Percentiles rank a stretch among this genome's conserved stretches.
Evolutionary conservation across 2,329 filamentous ascomycete genomes (phyloP).

Genomic region (Paraconiothyrium brasiliense): DNA sequence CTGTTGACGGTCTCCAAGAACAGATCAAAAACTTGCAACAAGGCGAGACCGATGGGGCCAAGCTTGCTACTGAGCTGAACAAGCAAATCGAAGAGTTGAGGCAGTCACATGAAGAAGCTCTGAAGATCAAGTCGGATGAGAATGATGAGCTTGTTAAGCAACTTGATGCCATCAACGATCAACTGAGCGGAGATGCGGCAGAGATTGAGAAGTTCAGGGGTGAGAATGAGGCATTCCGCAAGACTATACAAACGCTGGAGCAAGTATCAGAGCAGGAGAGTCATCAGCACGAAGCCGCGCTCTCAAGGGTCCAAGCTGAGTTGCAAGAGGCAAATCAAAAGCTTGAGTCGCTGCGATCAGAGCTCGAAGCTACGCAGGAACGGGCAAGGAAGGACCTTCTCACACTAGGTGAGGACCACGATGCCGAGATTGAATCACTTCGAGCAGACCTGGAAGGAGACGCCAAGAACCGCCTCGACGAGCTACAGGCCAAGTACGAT

Average conservation of each 20-base stretch:
- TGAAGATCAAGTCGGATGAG: conserved; percentile 41
- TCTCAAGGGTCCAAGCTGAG: conserved; percentile 37
- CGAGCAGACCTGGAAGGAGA: conserved; percentile 48
- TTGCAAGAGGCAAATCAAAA: conserved; percentile 39
- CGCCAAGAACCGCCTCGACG: conserved; percentile 44
- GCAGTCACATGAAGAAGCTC: conserved; percentile 39
- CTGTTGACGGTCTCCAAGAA: conserved; percentile 45
- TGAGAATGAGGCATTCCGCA: conserved; percentile 40
- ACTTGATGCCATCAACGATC: conserved; percentile 46
- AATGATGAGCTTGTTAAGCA: conserved; percentile 46
- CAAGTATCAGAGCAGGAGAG: conserved; percentile 39
- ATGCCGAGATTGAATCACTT: conserved; percentile 46
- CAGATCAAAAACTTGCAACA: conserved; percentile 45
- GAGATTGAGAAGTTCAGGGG: conserved; percentile 39
- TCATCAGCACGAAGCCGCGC: conserved; percentile 34
- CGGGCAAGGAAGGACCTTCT: conserved; percentile 41
- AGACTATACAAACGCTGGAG: conserved; percentile 46
- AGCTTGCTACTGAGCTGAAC: conserved; percentile 41
- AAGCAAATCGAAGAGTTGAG: conserved; percentile 44
- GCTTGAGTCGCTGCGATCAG: conserved; percentile 36
- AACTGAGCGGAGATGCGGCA: conserved; percentile 41
- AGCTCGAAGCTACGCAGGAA: conserved; percentile 38
- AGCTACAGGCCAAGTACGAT: conserved; percentile 45
- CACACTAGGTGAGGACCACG: conserved; percentile 44
- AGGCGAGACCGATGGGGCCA: conserved; percentile 44